phyloP scores from a whole-genome alignment of 2,329 filamentous ascomycete genomes.

The Apiospora pterosperma region DNA sequence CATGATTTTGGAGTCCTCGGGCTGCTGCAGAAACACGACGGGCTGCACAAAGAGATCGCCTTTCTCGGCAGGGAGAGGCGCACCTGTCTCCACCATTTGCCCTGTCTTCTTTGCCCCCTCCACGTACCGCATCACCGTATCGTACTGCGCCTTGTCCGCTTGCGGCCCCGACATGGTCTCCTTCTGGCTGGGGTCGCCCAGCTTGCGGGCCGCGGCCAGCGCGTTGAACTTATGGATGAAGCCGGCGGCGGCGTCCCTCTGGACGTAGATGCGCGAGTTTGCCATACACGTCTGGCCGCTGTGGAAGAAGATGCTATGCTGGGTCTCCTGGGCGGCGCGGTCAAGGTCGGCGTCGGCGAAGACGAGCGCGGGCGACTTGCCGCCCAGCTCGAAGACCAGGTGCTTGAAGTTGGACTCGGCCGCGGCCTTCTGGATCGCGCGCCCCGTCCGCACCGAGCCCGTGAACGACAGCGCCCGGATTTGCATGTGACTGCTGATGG shows the following conservation, averaged over 20 bases:
- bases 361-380: slow-evolving; percentile 62
- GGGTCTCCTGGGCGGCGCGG: slow-evolving; percentile 53
- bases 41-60: slow-evolving; percentile 40
- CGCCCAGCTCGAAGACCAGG: slow-evolving; percentile 64
- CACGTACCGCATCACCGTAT: slow-evolving; percentile 41
- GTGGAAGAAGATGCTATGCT: slow-evolving; percentile 45
- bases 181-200: slow-evolving; percentile 31
- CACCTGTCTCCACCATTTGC: slow-evolving; percentile 15
- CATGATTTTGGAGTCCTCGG: slow-evolving; percentile 44
- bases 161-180: slow-evolving; percentile 41
- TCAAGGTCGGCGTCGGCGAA: slow-evolving; percentile 65
- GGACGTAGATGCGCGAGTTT: slow-evolving; percentile 55
- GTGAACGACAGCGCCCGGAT: slow-evolving; percentile 77
- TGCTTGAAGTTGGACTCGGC: slow-evolving; percentile 62
- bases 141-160: slow-evolving; percentile 47
- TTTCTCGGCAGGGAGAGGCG: slow-evolving; percentile 14
- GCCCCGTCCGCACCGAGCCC: slow-evolving; percentile 67
- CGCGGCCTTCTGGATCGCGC: slow-evolving; percentile 70
- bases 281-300: slow-evolving; percentile 60
- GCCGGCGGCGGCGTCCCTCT: slow-evolving; percentile 43
- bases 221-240: slow-evolving; percentile 59
- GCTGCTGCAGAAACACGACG: slow-evolving; percentile 41
- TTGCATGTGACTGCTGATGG: slow-evolving; percentile 63
- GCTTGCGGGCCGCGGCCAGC: slow-evolving; percentile 35
- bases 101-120: slow-evolving; percentile 39